Evolutionary conservation across 257 asterid species (phyloP), one percentile per base, ranked within the genome.

Genomic region (Jaltomata sinuosa): DNA sequence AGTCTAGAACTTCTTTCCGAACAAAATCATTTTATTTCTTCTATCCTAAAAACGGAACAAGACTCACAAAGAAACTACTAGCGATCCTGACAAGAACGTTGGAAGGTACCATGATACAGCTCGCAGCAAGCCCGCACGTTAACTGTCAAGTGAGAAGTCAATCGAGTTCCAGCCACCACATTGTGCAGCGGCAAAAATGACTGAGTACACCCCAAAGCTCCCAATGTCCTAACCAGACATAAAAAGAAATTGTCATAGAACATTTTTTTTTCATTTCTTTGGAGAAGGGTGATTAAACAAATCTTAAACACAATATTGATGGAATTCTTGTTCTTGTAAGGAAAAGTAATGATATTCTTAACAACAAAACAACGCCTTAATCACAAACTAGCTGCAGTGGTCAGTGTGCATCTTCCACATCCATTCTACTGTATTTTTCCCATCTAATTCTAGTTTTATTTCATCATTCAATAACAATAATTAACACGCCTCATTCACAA

Each of bases 81-180:
- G 98, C 99, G 95, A 94, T 94, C 98, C 94, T 91, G 99, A 94
- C 98, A 96, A 94, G 98, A 86, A 88, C 98, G 97, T 94, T 94
- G 79, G 91, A 93, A 92, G 98, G 94, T 96, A 96, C 98, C 99
- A 83, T 94, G 90, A 90, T 90, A 90, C 93, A 94, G 97, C 97
- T 94, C 98, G 89, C 98, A 94, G 89, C 88, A 96, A 67, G 98
- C 97, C 85, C 98, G 96, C 88, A 87, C 88, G 74, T 89, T 89
- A 89, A 84, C 88, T 9, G 97, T 84, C 89, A 92, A 83, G 89
- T 93, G 96, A 74, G 99, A 94, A 7, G 97, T 91, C 91, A 93
- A 85, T 55, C 84, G 84, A 61, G 88, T 87, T 86, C 96, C 98
- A 0, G 83, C 92, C 61, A 81, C 84, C 81, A 42, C 31, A 83